Conservation (phyloP, 352 stramenopile genomes). For the Discostella stelligera region DNA sequence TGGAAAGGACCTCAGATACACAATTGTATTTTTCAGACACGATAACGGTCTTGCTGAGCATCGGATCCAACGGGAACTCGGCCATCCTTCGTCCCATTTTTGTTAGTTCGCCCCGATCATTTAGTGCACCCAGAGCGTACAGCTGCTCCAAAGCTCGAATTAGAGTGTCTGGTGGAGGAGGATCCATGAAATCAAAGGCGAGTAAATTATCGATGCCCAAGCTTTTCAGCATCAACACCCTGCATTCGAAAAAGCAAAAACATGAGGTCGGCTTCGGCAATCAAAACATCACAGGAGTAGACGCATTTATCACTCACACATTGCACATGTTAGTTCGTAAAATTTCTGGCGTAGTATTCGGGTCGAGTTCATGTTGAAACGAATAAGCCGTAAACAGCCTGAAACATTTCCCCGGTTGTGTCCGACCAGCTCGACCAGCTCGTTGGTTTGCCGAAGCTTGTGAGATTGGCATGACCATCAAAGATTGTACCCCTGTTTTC, state of each 20-base stretch:
- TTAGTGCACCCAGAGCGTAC: slow-evolving; percentile 98
- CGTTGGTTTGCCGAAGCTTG: slow-evolving; percentile 96
- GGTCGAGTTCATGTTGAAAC: slow-evolving; percentile 97
- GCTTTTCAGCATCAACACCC: slow-evolving; percentile 97
- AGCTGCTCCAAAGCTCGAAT: slow-evolving; percentile 97
- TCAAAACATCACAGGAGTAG: not conserved
- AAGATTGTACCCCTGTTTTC: slow-evolving; percentile 97
- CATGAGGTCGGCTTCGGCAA: not conserved
- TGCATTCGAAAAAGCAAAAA: not conserved
- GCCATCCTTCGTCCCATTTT: slow-evolving; percentile 97
- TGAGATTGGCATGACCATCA: slow-evolving; percentile 97
- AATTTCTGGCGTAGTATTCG: slow-evolving; percentile 98
- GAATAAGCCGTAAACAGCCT: slow-evolving; percentile 98
- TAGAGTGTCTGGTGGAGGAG: slow-evolving; percentile 95
- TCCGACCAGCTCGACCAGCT: slow-evolving; percentile 86
- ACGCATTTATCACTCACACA: slow-evolving; percentile 67
- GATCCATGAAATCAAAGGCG: slow-evolving; percentile 99
- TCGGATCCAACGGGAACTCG: slow-evolving; percentile 98
- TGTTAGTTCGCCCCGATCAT: slow-evolving; percentile 97
- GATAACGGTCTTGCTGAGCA: slow-evolving; percentile 98
- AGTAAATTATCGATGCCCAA: slow-evolving; percentile 99
- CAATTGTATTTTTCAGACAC: slow-evolving; percentile 86
- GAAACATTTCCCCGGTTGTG: slow-evolving; percentile 97
- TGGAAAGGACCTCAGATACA: slow-evolving; percentile 92
- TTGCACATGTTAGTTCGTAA: slow-evolving; percentile 96